Evolutionary conservation across 2,329 filamentous ascomycete genomes (phyloP), one percentile per base, ranked within the genome.

Genomic region (Exophiala sp.): DNA sequence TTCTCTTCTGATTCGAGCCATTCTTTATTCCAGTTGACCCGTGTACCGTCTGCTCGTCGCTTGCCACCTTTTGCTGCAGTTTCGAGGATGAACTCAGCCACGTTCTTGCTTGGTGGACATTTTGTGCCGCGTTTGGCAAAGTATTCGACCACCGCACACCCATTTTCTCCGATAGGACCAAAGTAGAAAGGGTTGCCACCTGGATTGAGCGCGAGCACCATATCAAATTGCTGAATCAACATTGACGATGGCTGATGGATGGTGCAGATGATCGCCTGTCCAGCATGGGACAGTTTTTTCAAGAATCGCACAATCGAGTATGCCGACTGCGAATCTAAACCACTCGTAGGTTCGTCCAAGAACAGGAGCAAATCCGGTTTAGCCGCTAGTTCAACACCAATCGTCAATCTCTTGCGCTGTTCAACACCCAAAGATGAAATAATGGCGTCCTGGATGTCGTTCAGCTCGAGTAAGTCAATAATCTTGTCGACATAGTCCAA

Each of bases 121-220:
- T 80, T 72, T 2, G 84, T 80, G 9, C 87, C 87, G 33, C 85
- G 78, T 16, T 83, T 76, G 2, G 77, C 79, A 59, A 89, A 89
- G 69, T 89, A 89, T 35, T 86, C 78, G 62, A 84, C 79, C 1
- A 89, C 82, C 11, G 79, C 78, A 3, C 76, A 72, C 4, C 85
- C 85, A 39, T 85, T 82, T n/a, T 85, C 75, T 50, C 86, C 87
- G 10, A 89, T 81, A 0, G 83, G 80, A 0, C 87, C 87, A 54
- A 89, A 89, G 69, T 89, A 90, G 69, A 87, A 87, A 0, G 83
- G 85, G 65, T 86, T 86, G 16, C 84, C 85, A 12, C 83, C 84
- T 0, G 79, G 84, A 62, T 86, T 86, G 32, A 89, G 75, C 1
- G 84, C 83, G 1, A 89, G 76, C 14, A 89, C 82, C 79, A 86